phyloP scores from a whole-genome alignment of 1,284 basidiomycete genomes.

The Ganoderma lucidum region DNA sequence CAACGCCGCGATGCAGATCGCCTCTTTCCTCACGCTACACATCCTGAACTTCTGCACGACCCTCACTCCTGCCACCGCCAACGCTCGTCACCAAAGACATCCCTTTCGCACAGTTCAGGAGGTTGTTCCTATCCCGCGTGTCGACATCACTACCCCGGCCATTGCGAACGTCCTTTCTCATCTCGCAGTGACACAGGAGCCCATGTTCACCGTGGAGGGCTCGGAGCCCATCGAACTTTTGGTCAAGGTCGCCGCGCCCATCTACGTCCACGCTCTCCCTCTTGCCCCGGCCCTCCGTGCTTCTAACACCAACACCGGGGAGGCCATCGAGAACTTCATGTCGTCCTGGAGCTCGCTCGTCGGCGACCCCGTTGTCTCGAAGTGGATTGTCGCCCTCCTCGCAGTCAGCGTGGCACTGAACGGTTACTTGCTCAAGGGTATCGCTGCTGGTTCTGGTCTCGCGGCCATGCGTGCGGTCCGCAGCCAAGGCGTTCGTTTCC shows the following conservation, averaged over 20 bases:
- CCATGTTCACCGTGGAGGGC: conserved; percentile 40
- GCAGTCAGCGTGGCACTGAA: conserved; percentile 92
- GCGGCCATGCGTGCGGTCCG: conserved; percentile 37
- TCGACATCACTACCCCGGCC: conserved; percentile 70
- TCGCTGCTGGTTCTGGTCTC: conserved; percentile 52
- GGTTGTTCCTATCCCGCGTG: conserved; percentile 54
- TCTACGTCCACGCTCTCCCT: conserved; percentile 63
- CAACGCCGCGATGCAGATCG: conserved; percentile 56
- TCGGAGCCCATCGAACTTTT: conserved; percentile 54
- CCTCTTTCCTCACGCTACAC: conserved; percentile 89
- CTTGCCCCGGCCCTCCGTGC: conserved; percentile 33
- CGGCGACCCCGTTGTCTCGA: conserved; percentile 93
- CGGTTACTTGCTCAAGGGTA: conserved; percentile 91
- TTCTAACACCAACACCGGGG: conserved; percentile 36
- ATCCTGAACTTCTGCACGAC: conserved; percentile 95
- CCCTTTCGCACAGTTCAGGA: conserved; percentile 34
- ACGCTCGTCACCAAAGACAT: conserved; percentile 58
- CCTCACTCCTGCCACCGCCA: conserved; percentile 77
- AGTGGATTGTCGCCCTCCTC: conserved; percentile 94
- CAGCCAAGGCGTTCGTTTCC: conserved; percentile 39
- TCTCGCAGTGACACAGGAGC: conserved; percentile 55
- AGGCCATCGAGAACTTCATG: conserved; percentile 87
- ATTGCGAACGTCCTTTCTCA: conserved; percentile 66
- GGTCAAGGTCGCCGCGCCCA: conserved; percentile 76
- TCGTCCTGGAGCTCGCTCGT: conserved; percentile 94